These are phyloP conservation scores for Sutorius australiensis DNA, from an alignment of 768 basidiomycete genomes.

Conservation along the genomic window DNA sequence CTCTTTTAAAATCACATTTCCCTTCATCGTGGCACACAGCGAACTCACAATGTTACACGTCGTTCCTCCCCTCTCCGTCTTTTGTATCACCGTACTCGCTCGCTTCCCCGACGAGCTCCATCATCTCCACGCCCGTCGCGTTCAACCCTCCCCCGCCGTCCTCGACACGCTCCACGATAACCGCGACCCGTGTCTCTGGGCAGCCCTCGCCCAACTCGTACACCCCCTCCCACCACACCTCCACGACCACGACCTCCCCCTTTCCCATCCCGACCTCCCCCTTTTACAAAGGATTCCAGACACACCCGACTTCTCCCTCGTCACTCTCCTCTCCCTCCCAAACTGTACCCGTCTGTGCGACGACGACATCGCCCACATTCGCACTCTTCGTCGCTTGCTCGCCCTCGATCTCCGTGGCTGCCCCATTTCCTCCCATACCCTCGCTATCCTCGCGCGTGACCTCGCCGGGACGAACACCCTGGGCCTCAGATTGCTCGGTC, in stretches of 20 bases:
- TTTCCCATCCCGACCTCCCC: constrained; percentile 51
- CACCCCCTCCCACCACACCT: constrained; percentile 43
- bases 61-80: constrained; percentile 50
- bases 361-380: constrained; percentile 47
- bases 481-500: constrained; percentile 54
- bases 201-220: constrained; percentile 56
- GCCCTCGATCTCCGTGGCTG: constrained; percentile 67
- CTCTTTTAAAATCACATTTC: not conserved
- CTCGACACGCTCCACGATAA: constrained; percentile 32
- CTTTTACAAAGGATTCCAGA: constrained; percentile 54
- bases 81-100: constrained; percentile 47
- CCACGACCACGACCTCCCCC: constrained; percentile 40
- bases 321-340: constrained; percentile 62
- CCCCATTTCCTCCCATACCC: constrained; percentile 46
- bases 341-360: constrained; percentile 57
- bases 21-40: not conserved
- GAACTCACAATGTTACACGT: not conserved
- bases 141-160: constrained; percentile 38
- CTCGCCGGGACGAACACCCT: constrained; percentile 47
- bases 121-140: constrained; percentile 37
- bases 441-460: constrained; percentile 50
- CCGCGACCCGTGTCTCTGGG: constrained; percentile 61
- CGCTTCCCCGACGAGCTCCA: constrained; percentile 37
- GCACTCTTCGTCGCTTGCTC: constrained; percentile 47
- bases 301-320: constrained; percentile 54